These are phyloP conservation scores for Penicillium alfredii DNA, from an alignment of 495 filamentous ascomycete species.

Conservation along the genomic window DNA sequence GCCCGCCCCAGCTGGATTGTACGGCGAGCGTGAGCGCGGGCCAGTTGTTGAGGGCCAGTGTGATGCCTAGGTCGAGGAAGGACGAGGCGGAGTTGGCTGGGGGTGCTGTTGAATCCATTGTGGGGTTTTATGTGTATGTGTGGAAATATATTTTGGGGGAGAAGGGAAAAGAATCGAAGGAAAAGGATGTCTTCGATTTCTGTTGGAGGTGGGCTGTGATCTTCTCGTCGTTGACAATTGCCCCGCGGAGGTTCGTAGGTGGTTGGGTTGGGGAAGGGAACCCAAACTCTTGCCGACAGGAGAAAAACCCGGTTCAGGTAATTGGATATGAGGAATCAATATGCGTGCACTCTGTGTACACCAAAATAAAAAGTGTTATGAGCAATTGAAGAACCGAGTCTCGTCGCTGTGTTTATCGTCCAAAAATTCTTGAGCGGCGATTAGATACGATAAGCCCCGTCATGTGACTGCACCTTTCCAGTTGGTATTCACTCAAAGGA, in stretches of 20 bases:
- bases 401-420: neutral
- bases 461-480: too few relatives aligned
- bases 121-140: conserved; percentile 6
- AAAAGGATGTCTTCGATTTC: too few relatives aligned
- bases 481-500: too few relatives aligned
- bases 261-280: too few relatives aligned
- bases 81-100: conserved; percentile 20
- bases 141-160: conserved; percentile 2
- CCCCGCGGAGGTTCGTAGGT: too few relatives aligned
- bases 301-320: too few relatives aligned
- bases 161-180: conserved; percentile 2
- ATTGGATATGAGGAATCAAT: too few relatives aligned
- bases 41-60: conserved; percentile 77
- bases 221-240: too few relatives aligned
- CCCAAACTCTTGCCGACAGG: too few relatives aligned
- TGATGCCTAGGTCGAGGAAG: conserved; percentile 76
- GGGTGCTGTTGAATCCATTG: conserved; percentile 20
- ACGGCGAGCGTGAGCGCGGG: conserved; percentile 79
- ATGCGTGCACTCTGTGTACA: too few relatives aligned
- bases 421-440: conserved; percentile 8
- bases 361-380: too few relatives aligned
- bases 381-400: neutral
- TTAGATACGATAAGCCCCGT: conserved; percentile 17
- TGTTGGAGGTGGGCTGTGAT: too few relatives aligned
- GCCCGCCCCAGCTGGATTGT: conserved; percentile 80